Evolutionary conservation across 2,329 filamentous ascomycete genomes (phyloP).

Genomic region (Trichoderma gracile): DNA sequence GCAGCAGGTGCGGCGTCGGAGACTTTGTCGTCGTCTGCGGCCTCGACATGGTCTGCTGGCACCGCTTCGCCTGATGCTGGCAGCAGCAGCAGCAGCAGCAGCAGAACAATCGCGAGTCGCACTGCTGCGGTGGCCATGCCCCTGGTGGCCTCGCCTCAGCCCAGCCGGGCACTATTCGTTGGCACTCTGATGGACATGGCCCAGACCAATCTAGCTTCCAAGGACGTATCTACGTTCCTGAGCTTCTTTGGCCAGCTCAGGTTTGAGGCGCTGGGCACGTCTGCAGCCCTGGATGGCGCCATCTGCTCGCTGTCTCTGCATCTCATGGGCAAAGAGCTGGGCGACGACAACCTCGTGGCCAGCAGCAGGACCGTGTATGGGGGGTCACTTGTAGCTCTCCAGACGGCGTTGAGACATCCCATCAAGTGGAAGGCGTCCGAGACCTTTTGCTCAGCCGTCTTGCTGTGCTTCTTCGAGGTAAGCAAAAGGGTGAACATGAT

Average conservation of each 20-base stretch:
- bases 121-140: conserved; percentile 25
- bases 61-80: not conserved
- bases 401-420: conserved; percentile 41
- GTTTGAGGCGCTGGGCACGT: conserved; percentile 38
- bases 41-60: not conserved
- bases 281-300: conserved; percentile 42
- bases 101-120: no score
- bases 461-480: conserved; percentile 46
- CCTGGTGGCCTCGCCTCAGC: conserved; percentile 25
- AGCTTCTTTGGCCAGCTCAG: conserved; percentile 35
- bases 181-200: conserved; percentile 36
- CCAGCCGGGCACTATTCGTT: conserved; percentile 38
- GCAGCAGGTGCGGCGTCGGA: conserved; percentile 29
- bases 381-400: conserved; percentile 40
- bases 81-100: not conserved
- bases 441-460: conserved; percentile 45
- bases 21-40: conserved; percentile 31
- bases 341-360: conserved; percentile 36
- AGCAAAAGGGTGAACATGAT: not conserved
- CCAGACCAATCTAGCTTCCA: conserved; percentile 27
- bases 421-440: conserved; percentile 43
- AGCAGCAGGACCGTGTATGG: conserved; percentile 44
- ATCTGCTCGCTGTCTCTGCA: conserved; percentile 43
- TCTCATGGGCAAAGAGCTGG: conserved; percentile 40
- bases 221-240: conserved; percentile 31